These are phyloP conservation scores for Debaryomyces castellii DNA, from an alignment of 805 yeast species.

Conservation along the genomic window DNA sequence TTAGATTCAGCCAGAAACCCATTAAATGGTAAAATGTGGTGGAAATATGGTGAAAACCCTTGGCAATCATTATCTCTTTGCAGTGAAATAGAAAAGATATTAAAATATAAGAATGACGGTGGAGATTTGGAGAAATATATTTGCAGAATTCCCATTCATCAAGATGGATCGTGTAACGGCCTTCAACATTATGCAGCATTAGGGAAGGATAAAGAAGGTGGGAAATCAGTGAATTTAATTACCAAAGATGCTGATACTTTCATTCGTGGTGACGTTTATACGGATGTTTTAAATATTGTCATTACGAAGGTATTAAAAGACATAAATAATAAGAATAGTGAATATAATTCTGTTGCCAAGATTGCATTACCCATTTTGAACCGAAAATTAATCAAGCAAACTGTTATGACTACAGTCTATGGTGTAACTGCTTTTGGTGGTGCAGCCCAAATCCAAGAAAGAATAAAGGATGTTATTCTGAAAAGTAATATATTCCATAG, in stretches of 20 bases:
- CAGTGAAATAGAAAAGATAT: constrained; percentile 25
- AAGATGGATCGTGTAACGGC: constrained; percentile 48
- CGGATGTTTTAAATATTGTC: constrained; percentile 29
- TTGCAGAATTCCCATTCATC: constrained; percentile 38
- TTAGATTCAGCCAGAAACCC: constrained; percentile 29
- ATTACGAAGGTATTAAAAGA: constrained; percentile 10
- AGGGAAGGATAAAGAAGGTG: constrained; percentile 37
- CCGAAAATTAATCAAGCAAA: constrained; percentile 38
- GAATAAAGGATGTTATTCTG: constrained; percentile 19
- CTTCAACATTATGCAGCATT: constrained; percentile 47
- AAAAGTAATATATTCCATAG: constrained; percentile 7
- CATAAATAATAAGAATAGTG: not conserved
- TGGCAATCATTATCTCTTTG: constrained; percentile 40
- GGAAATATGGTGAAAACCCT: constrained; percentile 38
- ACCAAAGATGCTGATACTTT: constrained; percentile 11
- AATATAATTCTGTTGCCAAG: constrained; percentile 11
- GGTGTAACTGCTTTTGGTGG: constrained; percentile 44
- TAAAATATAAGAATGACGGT: constrained; percentile 13
- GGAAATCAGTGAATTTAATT: constrained; percentile 36
- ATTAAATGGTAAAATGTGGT: constrained; percentile 26
- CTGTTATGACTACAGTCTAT: constrained; percentile 47
- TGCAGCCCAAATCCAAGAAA: constrained; percentile 25
- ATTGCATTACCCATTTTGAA: constrained; percentile 16
- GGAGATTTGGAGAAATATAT: constrained; percentile 18
- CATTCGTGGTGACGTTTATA: constrained; percentile 32